These are phyloP conservation scores for Phytophthora podocarpi DNA, from an alignment of 352 stramenopile genomes.

Conservation along the genomic window DNA sequence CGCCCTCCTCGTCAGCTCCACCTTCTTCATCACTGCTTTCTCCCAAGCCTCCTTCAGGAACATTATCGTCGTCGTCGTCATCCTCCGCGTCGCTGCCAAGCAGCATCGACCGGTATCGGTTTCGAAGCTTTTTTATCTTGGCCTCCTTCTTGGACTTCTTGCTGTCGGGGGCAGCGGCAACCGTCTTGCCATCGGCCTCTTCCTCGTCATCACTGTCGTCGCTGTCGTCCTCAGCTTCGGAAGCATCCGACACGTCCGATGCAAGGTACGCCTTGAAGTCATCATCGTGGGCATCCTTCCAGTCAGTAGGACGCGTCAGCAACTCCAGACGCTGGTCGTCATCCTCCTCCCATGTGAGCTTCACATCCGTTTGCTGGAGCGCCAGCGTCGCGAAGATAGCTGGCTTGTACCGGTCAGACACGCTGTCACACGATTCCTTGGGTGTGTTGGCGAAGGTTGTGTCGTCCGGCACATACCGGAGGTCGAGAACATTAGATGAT, in stretches of 20 bases:
- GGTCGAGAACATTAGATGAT: conserved; percentile 94
- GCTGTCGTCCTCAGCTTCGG: conserved; percentile 48
- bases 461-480: conserved; percentile 94
- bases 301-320: conserved; percentile 71
- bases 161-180: conserved; percentile 20
- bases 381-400: conserved; percentile 94
- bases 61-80: conserved; percentile 52
- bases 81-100: conserved; percentile 76
- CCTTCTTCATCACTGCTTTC: conserved; percentile 44
- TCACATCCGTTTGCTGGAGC: conserved; percentile 92
- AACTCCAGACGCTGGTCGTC: conserved; percentile 91
- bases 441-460: conserved; percentile 87
- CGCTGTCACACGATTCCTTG: conserved; percentile 79
- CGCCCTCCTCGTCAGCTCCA: conserved; percentile 35
- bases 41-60: conserved; percentile 17
- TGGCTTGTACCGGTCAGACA: conserved; percentile 95
- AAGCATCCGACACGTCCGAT: conserved; percentile 78
- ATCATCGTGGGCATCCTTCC: conserved; percentile 90
- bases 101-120: conserved; percentile 81
- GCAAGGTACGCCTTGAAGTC: conserved; percentile 95
- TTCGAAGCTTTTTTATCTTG: conserved; percentile 83
- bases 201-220: conserved; percentile 44
- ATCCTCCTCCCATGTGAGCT: conserved; percentile 96
- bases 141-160: conserved; percentile 63
- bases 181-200: conserved; percentile 15